Evolutionary conservation across 441 rosid genomes (phyloP), one percentile per base, ranked within the genome.

Genomic region (Jatropha multifida): DNA sequence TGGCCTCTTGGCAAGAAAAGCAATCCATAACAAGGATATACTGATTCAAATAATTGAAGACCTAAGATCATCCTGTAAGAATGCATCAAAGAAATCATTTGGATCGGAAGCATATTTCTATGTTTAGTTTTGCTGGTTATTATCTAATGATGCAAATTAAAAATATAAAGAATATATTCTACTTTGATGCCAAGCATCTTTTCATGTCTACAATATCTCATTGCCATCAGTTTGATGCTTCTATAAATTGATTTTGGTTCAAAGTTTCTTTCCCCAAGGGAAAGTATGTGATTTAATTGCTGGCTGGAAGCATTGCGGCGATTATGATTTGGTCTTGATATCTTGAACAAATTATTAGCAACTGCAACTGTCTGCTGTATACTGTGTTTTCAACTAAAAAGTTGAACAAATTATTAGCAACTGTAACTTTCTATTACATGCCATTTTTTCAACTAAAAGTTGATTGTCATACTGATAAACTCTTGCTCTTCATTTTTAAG

Each of bases 401-500:
- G 32, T 32, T 44, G 10, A 17, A 7, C 18, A 37, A 27, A 37
- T 62, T n/a, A 52, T 49, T 12, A 73, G 46, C 26, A 51, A 60
- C 42, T 26, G 2, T 49, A 44, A 60, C 23, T 60, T 2, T 44
- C 27, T 61, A n/a, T 58, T 44, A 44, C 9, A 44, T 41, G 23
- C 10, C 11, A 0, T 7, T n/a, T 58, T 3, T 9, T 56, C 61
- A 20, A 58, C 20, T 18, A 4, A 0, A 62, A 10, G 62, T 65
- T 71, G 60, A 6, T 72, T 41, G 42, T n/a, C 60, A 26, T 49
- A 60, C 78, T 85, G 77, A 80, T 71, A 48, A 72, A 49, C 9
- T 75, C 41, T 77, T 69, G 17, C 72, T 26, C 55, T 26, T 59
- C 74, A 55, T 74, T 74, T 62, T 78, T 76, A 74, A 92, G 99